Evolutionary conservation across 2,329 filamentous ascomycete species (phyloP), one percentile per base, ranked within the genome.

Genomic region (Apiospora phragmitis): DNA sequence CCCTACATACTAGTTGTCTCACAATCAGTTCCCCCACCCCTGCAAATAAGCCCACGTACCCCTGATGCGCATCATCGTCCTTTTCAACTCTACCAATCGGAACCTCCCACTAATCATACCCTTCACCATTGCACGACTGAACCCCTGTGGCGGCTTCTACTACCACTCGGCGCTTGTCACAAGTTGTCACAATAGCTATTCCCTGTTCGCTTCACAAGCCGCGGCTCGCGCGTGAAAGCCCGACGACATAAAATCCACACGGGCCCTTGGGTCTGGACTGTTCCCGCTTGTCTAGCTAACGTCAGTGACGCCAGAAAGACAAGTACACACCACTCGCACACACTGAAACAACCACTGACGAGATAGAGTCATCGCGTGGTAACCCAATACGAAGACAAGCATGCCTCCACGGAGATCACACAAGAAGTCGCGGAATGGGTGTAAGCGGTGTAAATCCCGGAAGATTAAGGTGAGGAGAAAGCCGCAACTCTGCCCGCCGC

Each of bases 341-440:
- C 11, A 38, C 32, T 38, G 55, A 38, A 38, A 62, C 21, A 24
- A 7, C 21, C 51, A 18, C 9, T n/a, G 18, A 38, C 9, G 9
- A 38, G 9, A n/a, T 38, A n/a, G 9, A 4, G 4, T 4, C 8
- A 1, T 62, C 32, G 32, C 8, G 32, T 62, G 32, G 32, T 9
- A 62, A n/a, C 55, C 21, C 8, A 21, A 62, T 62, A 62, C 32
- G 21, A 38, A n/a, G 21, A 5, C 9, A 38, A 79, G 73, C 55
- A 91, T 91, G 89, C 88, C 90, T 72, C 90, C 90, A 35, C 84
- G 90, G 76, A 85, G 90, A 78, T 91, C 90, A 55, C 91, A 93
- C 80, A 92, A 91, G 78, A 93, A 92, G 82, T 92, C 89, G 70
- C 86, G 91, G 74, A 87, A 90, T 68, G 91, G 91, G 65, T 93